Evolutionary conservation across 768 basidiomycete genomes (phyloP).

Genomic region (Tulasnella sp.): DNA sequence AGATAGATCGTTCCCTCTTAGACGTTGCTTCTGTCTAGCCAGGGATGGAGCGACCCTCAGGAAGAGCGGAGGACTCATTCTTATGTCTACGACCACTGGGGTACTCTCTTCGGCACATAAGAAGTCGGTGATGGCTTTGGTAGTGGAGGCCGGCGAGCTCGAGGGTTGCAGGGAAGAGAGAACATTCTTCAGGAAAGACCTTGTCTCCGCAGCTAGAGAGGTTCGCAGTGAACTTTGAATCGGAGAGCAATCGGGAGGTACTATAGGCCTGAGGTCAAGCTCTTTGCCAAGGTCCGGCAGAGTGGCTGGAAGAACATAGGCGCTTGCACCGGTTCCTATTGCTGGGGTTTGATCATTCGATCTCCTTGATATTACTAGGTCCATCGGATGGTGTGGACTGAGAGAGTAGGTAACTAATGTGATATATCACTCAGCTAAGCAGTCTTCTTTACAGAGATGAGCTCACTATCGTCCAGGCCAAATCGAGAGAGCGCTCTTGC

Average conservation of each 20-base stretch:
- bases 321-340: background rate
- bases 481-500: background rate
- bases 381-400: background rate
- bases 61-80: background rate
- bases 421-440: background rate
- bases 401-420: background rate
- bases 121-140: background rate
- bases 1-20: background rate
- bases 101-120: background rate
- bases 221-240: background rate
- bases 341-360: background rate
- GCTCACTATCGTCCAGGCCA: background rate
- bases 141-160: too few species aligned
- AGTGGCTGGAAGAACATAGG: background rate
- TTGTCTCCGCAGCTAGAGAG: background rate
- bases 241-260: too few species aligned
- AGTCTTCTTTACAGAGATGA: background rate
- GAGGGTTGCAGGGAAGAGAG: background rate
- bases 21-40: background rate
- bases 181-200: background rate
- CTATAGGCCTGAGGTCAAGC: background rate
- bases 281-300: background rate
- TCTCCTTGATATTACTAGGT: background rate
- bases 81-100: background rate
- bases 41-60: background rate